Base-by-base conservation (phyloP, 805 yeast species). In the Candida adriatica region DNA sequence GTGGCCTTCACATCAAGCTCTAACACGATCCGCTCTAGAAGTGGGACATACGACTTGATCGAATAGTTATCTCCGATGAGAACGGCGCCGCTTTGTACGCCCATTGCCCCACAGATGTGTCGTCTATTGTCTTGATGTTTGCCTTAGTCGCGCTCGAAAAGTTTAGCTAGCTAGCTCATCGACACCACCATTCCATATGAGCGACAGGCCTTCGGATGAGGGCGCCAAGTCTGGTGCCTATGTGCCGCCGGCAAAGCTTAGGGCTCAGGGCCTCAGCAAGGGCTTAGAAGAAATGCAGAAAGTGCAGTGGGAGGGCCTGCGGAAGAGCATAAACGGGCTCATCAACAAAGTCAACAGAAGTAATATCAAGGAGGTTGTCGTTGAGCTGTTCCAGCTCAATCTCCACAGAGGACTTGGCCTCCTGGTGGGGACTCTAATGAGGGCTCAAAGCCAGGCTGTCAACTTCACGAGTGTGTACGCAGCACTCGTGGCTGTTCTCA, bases 401-500 rank as follows among this genome's bases (percentile, higher is more conserved):
- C 36, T 87, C 9, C 39, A 66, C 2, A 56, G 84, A 29, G 88
- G 79, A 0, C 58, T 66, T 19, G 88, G 88, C 1, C 41, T 79
- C 2, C 53, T 83, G 8, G 71, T 72, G n/a, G 62, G 75, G 29
- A 57, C 68, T 24, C 30, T 83, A 2, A 71, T 82, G 68, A 65
- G 66, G 28, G 64, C 70, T 0, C 82, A 75, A 45, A 46, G 62
- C 10, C 51, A 48, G 6, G 61, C 75, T 10, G 26, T 53, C 13
- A 42, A 59, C 0, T 59, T 53, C 37, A 65, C 81, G 0, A 55
- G 72, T 1, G 64, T 68, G 1, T 77, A 70, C 43, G 74, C 87
- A 0, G 59, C 81, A 1, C 45, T 86, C 21, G 64, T 71, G 0
- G 65, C 79, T 2, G 65, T 79, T 1, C 31, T 86, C 8, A 80